Conservation (phyloP, 805 yeast genomes). For the Debaryomyces hansenii region DNA sequence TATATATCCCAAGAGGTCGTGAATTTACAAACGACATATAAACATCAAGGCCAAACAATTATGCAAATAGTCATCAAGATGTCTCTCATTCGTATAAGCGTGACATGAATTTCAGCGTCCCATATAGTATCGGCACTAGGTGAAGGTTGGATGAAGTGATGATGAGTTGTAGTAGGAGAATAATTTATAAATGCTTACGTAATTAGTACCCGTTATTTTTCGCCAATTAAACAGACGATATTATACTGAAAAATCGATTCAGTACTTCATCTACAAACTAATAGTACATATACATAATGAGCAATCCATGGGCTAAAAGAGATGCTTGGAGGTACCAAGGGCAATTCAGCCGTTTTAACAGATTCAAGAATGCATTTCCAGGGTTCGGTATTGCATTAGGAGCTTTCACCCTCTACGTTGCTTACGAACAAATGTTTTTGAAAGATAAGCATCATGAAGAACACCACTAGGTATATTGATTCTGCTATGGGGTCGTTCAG, state of each 20-base stretch:
- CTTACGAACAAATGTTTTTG: conserved; percentile 56
- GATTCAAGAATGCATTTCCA: conserved; percentile 73
- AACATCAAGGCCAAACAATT: too few species aligned
- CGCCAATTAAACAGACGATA: conserved; percentile 9
- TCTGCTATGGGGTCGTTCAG: background rate
- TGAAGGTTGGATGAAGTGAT: too few species aligned
- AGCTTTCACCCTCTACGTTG: conserved; percentile 66
- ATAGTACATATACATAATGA: conserved; percentile 11
- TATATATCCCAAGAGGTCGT: too few species aligned
- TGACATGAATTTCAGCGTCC: too few species aligned
- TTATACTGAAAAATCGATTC: background rate
- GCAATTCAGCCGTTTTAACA: conserved; percentile 67
- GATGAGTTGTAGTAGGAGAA: too few species aligned
- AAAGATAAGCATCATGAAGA: conserved; percentile 32
- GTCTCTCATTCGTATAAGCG: too few species aligned
- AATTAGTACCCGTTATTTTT: conserved; percentile 1
- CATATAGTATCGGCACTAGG: too few species aligned
- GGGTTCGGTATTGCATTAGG: conserved; percentile 79
- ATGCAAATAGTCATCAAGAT: too few species aligned
- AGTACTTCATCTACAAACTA: background rate
- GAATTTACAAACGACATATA: too few species aligned
- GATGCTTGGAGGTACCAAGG: conserved; percentile 93
- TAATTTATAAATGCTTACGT: background rate
- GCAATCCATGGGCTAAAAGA: conserved; percentile 57
- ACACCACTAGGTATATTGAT: conserved; percentile 17